These are phyloP conservation scores for Acmispon strigosus DNA, from an alignment of 306 rosid species.

Conservation along the genomic window DNA sequence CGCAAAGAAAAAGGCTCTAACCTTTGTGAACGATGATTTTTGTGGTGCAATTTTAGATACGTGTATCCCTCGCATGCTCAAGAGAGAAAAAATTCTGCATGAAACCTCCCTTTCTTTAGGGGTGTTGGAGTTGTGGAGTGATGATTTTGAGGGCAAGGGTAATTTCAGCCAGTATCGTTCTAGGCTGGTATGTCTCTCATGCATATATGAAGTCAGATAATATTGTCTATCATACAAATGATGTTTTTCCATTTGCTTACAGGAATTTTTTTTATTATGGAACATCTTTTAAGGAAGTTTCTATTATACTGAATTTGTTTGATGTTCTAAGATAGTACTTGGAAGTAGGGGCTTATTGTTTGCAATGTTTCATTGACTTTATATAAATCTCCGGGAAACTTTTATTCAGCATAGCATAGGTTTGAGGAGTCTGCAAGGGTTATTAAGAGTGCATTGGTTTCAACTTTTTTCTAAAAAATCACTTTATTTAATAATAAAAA, in stretches of 20 bases:
- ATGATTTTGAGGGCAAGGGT: constrained; percentile 77
- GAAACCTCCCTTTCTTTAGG: constrained; percentile 53
- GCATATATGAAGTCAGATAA: neutral
- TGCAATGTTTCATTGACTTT: neutral
- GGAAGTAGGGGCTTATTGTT: constrained; percentile 13
- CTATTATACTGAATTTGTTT: neutral
- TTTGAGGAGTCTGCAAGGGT: neutral
- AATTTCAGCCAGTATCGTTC: constrained; percentile 85
- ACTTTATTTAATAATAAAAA: too few species aligned
- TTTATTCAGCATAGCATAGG: neutral
- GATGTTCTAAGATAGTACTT: constrained; percentile 6
- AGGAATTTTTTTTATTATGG: neutral
- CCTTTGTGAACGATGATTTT: constrained; percentile 60
- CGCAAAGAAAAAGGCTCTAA: constrained; percentile 45
- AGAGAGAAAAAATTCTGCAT: constrained; percentile 70
- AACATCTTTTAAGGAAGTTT: neutral
- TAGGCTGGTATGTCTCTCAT: constrained; percentile 57
- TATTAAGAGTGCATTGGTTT: neutral
- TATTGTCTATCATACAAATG: neutral
- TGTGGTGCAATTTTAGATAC: constrained; percentile 64
- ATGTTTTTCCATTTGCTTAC: constrained; percentile 2
- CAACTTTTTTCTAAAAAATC: too few species aligned
- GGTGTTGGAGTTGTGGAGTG: constrained; percentile 91
- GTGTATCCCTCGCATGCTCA: constrained; percentile 79
- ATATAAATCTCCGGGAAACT: neutral